Percentiles rank a stretch among this genome's conserved stretches.
Evolutionary conservation across 2,329 filamentous ascomycete genomes (phyloP).

Genomic region (Sordariomycetes sp.): DNA sequence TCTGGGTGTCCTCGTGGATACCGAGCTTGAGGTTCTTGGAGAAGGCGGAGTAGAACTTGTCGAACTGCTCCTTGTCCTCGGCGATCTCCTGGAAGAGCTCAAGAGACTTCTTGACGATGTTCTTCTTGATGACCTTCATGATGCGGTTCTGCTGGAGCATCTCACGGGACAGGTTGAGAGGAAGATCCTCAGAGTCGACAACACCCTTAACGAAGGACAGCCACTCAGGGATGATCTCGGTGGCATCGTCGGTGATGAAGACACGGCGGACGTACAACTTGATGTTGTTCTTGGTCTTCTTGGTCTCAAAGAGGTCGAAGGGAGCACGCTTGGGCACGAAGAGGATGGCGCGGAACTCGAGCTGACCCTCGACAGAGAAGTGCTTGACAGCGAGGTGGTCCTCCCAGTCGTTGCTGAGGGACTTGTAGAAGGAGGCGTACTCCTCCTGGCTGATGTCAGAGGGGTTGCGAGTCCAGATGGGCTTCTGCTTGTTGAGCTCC

Average conservation of each 20-base stretch:
- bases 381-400: slow-evolving; percentile 99
- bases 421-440: slow-evolving; percentile 99
- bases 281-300: slow-evolving; percentile 99
- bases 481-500: slow-evolving; percentile 99
- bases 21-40: slow-evolving; percentile 99
- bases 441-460: slow-evolving; percentile 92
- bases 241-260: slow-evolving; percentile 99
- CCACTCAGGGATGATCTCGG: slow-evolving; percentile 98
- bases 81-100: slow-evolving; percentile 99
- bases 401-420: slow-evolving; percentile 99
- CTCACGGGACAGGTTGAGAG: slow-evolving; percentile 99
- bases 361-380: slow-evolving; percentile 99
- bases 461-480: slow-evolving; percentile 99
- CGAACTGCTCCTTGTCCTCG: slow-evolving; percentile 99
- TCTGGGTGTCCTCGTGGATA: slow-evolving; percentile 99
- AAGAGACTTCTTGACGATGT: slow-evolving; percentile 99
- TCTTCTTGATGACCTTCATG: slow-evolving; percentile 99
- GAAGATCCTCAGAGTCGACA: slow-evolving; percentile 98
- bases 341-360: slow-evolving; percentile 99
- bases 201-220: slow-evolving; percentile 99
- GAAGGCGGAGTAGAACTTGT: slow-evolving; percentile 99
- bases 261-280: slow-evolving; percentile 99
- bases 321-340: slow-evolving; percentile 99
- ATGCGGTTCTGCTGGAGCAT: slow-evolving; percentile 99
- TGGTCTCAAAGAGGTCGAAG: slow-evolving; percentile 99